Evolutionary conservation across 805 yeast species (phyloP).

Genomic region (Brettanomyces nanus): DNA sequence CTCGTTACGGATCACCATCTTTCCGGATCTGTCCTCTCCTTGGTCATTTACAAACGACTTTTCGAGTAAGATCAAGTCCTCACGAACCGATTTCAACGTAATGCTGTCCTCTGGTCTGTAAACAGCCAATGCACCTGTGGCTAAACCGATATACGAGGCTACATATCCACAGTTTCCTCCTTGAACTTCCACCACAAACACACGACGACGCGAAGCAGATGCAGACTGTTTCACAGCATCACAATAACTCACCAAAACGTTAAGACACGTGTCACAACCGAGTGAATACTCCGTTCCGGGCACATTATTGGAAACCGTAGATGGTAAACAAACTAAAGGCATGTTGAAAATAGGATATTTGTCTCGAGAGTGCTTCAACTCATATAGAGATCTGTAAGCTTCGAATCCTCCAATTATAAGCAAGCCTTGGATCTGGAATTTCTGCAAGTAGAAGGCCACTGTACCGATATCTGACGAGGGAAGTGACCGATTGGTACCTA

Average conservation of each 20-base stretch:
- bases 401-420: slow-evolving; percentile 94
- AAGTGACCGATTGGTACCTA: slow-evolving; percentile 88
- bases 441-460: slow-evolving; percentile 88
- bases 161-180: slow-evolving; percentile 81
- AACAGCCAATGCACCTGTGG: slow-evolving; percentile 66
- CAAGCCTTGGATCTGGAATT: slow-evolving; percentile 79
- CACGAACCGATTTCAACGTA: slow-evolving; percentile 48
- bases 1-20: slow-evolving; percentile 58
- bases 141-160: slow-evolving; percentile 60
- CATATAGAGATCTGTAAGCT: slow-evolving; percentile 81
- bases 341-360: slow-evolving; percentile 87
- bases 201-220: slow-evolving; percentile 68
- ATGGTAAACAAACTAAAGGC: slow-evolving; percentile 90
- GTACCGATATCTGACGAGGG: slow-evolving; percentile 84
- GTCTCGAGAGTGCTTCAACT: slow-evolving; percentile 67
- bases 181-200: slow-evolving; percentile 75
- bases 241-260: slow-evolving; percentile 62
- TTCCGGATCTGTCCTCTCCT: slow-evolving; percentile 63
- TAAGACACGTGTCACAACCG: slow-evolving; percentile 71
- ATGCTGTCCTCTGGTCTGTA: slow-evolving; percentile 73
- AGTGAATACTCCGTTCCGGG: slow-evolving; percentile 77
- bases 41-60: slow-evolving; percentile 51
- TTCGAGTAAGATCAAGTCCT: slow-evolving; percentile 55
- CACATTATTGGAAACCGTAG: slow-evolving; percentile 85
- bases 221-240: slow-evolving; percentile 77